Evolutionary conservation across 1,284 basidiomycete genomes (phyloP).

Genomic region (Ceratobasidium sp.): DNA sequence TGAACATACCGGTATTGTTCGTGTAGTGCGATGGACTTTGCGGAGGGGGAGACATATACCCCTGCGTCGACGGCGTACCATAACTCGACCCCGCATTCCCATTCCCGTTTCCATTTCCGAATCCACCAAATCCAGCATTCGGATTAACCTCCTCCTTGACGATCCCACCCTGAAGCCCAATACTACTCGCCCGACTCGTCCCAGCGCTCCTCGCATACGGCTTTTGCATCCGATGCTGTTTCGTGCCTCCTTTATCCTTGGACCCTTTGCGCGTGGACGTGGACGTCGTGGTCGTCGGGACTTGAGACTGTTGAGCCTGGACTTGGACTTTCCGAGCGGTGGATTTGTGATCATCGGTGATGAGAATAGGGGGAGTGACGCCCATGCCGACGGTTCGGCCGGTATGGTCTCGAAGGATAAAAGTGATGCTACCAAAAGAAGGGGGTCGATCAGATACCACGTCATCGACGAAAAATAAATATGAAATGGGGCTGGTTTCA

Average conservation of each 20-base stretch:
- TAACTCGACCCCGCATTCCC: constrained; percentile 27
- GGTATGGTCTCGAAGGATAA: constrained; percentile 85
- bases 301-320: not conserved
- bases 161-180: constrained; percentile 19
- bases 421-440: constrained; percentile 74
- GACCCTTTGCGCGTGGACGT: not conserved
- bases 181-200: constrained; percentile 40
- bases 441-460: not conserved
- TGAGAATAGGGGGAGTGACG: constrained; percentile 94
- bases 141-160: constrained; percentile 34
- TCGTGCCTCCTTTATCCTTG: constrained; percentile 16
- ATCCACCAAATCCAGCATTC: not conserved
- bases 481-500: not conserved
- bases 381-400: constrained; percentile 88
- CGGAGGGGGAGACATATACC: constrained; percentile 36
- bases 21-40: constrained; percentile 31
- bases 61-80: constrained; percentile 40
- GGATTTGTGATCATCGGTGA: constrained; percentile 99
- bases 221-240: constrained; percentile 40
- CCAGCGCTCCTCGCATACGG: constrained; percentile 34
- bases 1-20: constrained; percentile 15
- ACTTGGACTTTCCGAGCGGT: constrained; percentile 55
- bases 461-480: constrained; percentile 4
- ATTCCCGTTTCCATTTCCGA: not conserved
- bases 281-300: too few species aligned